A percentile compares a stretch with the other conserved stretches of the same genome.
Evolutionary conservation across 176 grass and related monocot genomes (phyloP).

Genomic region (Oryza meridionalis): DNA sequence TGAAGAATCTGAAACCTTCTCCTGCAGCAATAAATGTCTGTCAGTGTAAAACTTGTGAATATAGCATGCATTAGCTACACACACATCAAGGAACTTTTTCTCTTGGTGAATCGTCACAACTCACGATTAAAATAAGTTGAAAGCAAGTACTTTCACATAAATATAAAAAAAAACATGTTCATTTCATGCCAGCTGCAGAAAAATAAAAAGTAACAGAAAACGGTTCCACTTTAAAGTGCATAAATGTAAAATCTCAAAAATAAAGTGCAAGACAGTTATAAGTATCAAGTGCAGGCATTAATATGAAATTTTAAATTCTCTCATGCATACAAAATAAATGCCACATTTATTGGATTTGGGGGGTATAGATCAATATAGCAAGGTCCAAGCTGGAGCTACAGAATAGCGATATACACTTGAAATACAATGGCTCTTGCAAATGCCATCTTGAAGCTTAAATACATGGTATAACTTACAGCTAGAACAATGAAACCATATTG

Average conservation of each 20-base stretch:
- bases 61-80: slow-evolving; percentile 10
- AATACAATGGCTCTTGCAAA: background rate
- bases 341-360: background rate
- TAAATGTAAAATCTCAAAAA: background rate
- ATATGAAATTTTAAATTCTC: background rate
- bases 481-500: background rate
- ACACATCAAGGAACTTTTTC: background rate
- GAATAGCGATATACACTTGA: background rate
- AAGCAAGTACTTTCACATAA: background rate
- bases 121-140: background rate
- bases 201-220: slow-evolving; percentile 10
- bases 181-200: background rate
- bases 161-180: background rate
- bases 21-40: slow-evolving; percentile 45
- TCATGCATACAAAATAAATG: background rate
- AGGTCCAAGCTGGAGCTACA: background rate
- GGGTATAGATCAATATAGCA: slow-evolving; percentile 4
- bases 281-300: background rate
- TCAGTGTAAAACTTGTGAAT: slow-evolving; percentile 33
- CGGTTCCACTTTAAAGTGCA: background rate
- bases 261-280: background rate
- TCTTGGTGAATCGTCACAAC: background rate
- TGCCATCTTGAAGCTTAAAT: slow-evolving; percentile 13
- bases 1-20: slow-evolving; percentile 86
- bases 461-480: background rate